Percentiles rank a stretch among this genome's conserved stretches.
Evolutionary conservation across 2,329 filamentous ascomycete species (phyloP).

Genomic region (Cladosporium sp.): DNA sequence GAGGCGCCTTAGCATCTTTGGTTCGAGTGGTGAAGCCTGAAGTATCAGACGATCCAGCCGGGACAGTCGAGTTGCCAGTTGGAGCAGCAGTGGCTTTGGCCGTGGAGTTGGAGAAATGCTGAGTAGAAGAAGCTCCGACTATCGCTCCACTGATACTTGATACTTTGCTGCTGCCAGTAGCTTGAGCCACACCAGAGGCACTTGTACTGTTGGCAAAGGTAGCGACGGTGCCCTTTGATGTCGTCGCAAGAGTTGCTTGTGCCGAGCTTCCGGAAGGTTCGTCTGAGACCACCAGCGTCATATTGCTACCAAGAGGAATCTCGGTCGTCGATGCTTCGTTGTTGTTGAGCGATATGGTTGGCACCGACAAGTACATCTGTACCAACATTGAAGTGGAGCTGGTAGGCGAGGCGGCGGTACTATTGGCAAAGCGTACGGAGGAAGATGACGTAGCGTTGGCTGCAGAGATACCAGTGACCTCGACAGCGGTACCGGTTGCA

Average conservation of each 20-base stretch:
- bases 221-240: not conserved
- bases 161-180: not conserved
- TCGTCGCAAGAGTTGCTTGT: not conserved
- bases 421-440: conserved; percentile 90
- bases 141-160: not conserved
- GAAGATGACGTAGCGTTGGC: conserved; percentile 63
- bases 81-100: not conserved
- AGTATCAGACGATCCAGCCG: no score
- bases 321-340: not conserved
- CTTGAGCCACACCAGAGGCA: conserved; percentile 1
- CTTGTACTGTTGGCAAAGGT: not conserved
- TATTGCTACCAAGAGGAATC: conserved; percentile 3
- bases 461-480: not conserved
- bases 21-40: not conserved
- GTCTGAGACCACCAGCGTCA: conserved; percentile 1
- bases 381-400: conserved; percentile 4
- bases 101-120: not conserved
- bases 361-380: not conserved
- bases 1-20: not conserved
- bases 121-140: not conserved
- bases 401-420: conserved; percentile 52
- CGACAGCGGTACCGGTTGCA: conserved; percentile 1
- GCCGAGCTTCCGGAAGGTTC: not conserved
- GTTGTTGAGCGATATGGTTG: not conserved
- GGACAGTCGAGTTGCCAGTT: not conserved